phyloP scores from a whole-genome alignment of 495 filamentous ascomycete species.

The Pyronema domesticum region DNA sequence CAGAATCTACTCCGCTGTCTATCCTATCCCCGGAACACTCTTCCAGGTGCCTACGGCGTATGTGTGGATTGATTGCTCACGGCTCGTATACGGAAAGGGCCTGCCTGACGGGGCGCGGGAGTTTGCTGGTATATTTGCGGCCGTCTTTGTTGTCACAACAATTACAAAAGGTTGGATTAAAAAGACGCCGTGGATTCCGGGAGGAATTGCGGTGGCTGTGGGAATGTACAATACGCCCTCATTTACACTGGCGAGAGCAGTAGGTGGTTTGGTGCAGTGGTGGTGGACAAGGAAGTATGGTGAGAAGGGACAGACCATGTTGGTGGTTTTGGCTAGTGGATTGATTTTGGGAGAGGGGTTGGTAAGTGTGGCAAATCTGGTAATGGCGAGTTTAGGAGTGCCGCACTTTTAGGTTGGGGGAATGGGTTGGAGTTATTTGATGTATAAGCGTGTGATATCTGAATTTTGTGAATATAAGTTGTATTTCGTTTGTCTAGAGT shows the following conservation, averaged over 20 bases:
- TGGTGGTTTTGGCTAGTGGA: conserved; percentile 43
- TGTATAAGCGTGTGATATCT: neutral
- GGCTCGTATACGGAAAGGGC: conserved; percentile 84
- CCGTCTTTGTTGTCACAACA: conserved; percentile 53
- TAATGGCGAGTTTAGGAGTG: conserved; percentile 51
- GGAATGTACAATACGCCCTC: conserved; percentile 97
- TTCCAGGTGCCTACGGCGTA: conserved; percentile 91
- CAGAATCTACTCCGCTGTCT: conserved; percentile 76
- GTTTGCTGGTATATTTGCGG: conserved; percentile 52
- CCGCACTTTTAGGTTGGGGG: conserved; percentile 12
- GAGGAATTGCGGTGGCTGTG: conserved; percentile 55
- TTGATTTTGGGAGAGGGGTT: conserved; percentile 90
- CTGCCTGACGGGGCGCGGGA: conserved; percentile 65
- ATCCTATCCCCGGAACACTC: conserved; percentile 65
- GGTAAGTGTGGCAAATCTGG: conserved; percentile 76
- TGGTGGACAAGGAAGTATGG: conserved; percentile 43
- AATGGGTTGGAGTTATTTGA: neutral
- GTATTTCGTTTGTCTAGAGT: no score
- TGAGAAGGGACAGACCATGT: conserved; percentile 35
- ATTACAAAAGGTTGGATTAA: conserved; percentile 38
- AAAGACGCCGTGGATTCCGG: conserved; percentile 52
- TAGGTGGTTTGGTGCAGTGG: conserved; percentile 71
- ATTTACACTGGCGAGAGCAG: conserved; percentile 77
- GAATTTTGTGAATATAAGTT: no score
- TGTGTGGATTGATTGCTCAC: conserved; percentile 92